Evolutionary conservation across 225 moss, liverwort and hornwort genomes (phyloP), one percentile per base, ranked within the genome.

Genomic region (Marchantia paleacea): DNA sequence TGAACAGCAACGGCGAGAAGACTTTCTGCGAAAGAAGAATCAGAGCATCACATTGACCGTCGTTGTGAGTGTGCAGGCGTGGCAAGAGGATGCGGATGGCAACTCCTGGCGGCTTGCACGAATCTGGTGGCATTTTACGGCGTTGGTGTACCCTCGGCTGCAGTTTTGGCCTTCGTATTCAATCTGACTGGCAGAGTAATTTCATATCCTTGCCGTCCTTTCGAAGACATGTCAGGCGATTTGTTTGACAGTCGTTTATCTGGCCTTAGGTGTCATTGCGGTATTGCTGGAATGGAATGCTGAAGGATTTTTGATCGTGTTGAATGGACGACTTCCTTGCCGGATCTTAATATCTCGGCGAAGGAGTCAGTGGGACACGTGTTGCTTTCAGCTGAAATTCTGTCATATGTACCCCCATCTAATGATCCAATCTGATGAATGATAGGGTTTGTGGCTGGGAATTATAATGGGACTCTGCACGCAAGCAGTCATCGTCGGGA

Each of bases 401-500:
- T 16, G 39, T 16, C 28, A 39, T 1, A 8, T 39, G 39, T 0
- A 4, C 12, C 15, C 2, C 10, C 8, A 72, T 2, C 4, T 47
- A 20, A n/a, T 72, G 24, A 69, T 69, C 39, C 48, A 7, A 18
- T 18, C 49, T n/a, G 72, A 51, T 22, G 50, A 52, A 72, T 72
- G 72, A 12, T 80, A 88, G 71, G 95, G 95, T 10, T 85, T 96
- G 16, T 95, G 95, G 93, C 8, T 87, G 2, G 95, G 93, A 47
- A 55, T 93, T 55, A 84, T 90, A 24, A 12, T 82, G 79, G 94
- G 91, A 74, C 13, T 88, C 12, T 15, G 60, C 39, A 75, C 90
- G 7, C 91, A 94, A 80, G 50, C 88, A 4, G 47, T 60, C 7
- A n/a, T 72, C 28, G 91, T 95, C 0, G 50, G 68, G 8, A 48